Percentiles rank a stretch among this genome's conserved stretches.
Conservation (phyloP, 495 filamentous ascomycete genomes). For the Aspergillus egyptiacus region DNA sequence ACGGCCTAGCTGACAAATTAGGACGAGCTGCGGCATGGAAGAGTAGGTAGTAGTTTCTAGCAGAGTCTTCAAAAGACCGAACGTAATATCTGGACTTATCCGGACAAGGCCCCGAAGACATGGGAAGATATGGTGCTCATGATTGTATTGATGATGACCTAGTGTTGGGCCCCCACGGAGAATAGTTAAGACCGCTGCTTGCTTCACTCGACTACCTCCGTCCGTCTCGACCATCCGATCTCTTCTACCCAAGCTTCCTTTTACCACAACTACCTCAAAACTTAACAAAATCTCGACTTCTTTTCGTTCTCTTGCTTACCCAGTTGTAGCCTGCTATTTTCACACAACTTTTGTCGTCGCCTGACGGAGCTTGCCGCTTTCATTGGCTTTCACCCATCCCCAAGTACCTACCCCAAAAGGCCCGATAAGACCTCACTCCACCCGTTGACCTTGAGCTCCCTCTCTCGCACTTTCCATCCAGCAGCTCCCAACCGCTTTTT, state of each 20-base stretch:
- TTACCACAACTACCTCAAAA: too few relatives aligned
- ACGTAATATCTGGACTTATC: too few relatives aligned
- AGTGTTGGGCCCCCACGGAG: slow-evolving; percentile 17
- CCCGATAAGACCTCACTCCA: slow-evolving; percentile 23
- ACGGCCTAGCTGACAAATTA: not conserved
- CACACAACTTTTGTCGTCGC: not conserved
- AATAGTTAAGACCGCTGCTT: slow-evolving; percentile 17
- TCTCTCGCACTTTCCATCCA: slow-evolving; percentile 2
- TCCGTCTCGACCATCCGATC: not conserved
- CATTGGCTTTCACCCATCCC: slow-evolving; percentile 5
- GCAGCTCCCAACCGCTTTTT: not conserved
- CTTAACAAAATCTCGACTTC: too few relatives aligned
- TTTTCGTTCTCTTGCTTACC: not conserved
- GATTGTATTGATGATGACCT: not conserved
- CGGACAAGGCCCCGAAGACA: too few relatives aligned
- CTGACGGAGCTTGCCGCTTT: slow-evolving; percentile 14
- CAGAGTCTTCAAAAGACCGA: too few relatives aligned
- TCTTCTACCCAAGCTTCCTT: not conserved
- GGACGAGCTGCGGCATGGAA: too few relatives aligned
- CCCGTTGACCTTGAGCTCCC: slow-evolving; percentile 1
- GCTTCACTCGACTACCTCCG: slow-evolving; percentile 10
- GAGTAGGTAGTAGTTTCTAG: too few relatives aligned
- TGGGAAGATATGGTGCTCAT: not conserved
- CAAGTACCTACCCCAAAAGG: not conserved
- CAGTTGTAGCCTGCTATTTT: not conserved